Conservation (phyloP, 2,329 filamentous ascomycete genomes). For the Stagonosporopsis cucurbitacearum region DNA sequence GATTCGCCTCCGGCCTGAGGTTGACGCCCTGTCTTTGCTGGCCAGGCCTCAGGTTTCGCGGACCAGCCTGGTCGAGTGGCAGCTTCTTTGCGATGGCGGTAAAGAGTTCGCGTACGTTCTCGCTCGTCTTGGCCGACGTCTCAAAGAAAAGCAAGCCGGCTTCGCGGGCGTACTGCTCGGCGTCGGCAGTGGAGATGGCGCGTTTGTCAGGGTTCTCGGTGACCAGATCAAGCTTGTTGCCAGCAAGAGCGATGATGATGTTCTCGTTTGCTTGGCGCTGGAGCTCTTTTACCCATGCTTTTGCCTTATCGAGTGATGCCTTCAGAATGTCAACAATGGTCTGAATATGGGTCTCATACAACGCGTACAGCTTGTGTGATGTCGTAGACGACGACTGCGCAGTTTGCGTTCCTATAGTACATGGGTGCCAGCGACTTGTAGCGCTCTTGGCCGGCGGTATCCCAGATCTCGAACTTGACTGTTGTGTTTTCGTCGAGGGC, state of each 20-base stretch:
- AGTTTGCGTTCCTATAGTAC: slow-evolving; percentile 99
- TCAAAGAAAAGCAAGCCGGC: slow-evolving; percentile 97
- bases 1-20: slow-evolving; percentile 66
- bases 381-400: slow-evolving; percentile 98
- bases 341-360: slow-evolving; percentile 12
- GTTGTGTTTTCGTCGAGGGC: slow-evolving; percentile 97
- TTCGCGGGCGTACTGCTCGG: slow-evolving; percentile 93
- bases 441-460: slow-evolving; percentile 92
- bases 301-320: slow-evolving; percentile 98
- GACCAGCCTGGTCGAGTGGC: slow-evolving; percentile 93
- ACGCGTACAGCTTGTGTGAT: slow-evolving; percentile 92
- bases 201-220: slow-evolving; percentile 95
- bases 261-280: slow-evolving; percentile 99
- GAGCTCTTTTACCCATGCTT: slow-evolving; percentile 98
- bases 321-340: slow-evolving; percentile 51
- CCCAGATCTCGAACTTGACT: slow-evolving; percentile 98
- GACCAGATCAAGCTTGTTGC: slow-evolving; percentile 93
- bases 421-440: slow-evolving; percentile 99
- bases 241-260: slow-evolving; percentile 97
- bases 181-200: slow-evolving; percentile 85
- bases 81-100: slow-evolving; percentile 98
- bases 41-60: slow-evolving; percentile 74
- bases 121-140: slow-evolving; percentile 95
- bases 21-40: slow-evolving; percentile 70
- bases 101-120: slow-evolving; percentile 95